A percentile compares a stretch with the other conserved stretches of the same genome.
phyloP scores from a whole-genome alignment of 2,329 filamentous ascomycete species.

The Elsinoe arachidis region DNA sequence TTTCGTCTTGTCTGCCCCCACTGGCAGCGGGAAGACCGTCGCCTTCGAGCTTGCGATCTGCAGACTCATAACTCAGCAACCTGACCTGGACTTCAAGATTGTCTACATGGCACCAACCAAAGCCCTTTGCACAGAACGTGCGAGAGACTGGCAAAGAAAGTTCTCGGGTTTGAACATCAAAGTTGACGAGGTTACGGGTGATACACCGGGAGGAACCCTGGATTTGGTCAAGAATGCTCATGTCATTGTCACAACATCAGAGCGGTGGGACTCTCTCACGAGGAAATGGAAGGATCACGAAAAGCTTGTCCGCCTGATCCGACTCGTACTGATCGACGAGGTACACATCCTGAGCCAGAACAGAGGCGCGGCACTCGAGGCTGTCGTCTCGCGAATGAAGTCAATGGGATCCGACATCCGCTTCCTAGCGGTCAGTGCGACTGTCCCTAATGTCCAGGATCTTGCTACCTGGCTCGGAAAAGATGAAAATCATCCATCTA shows the following conservation, averaged over 20 bases:
- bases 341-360: conserved; percentile 77
- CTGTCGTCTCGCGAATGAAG: conserved; percentile 82
- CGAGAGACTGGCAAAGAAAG: conserved; percentile 68
- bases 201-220: conserved; percentile 61
- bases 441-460: conserved; percentile 72
- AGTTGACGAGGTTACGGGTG: conserved; percentile 73
- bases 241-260: conserved; percentile 79
- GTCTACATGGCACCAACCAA: conserved; percentile 82
- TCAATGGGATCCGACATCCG: conserved; percentile 64
- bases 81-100: conserved; percentile 61
- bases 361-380: conserved; percentile 71
- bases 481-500: conserved; percentile 48
- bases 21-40: conserved; percentile 76
- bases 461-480: conserved; percentile 73
- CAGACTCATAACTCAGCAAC: conserved; percentile 51
- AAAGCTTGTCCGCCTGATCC: conserved; percentile 64
- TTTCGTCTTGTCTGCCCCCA: conserved; percentile 70
- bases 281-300: conserved; percentile 77
- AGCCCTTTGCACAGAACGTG: conserved; percentile 67
- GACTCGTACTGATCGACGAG: conserved; percentile 77
- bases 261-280: conserved; percentile 88
- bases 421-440: conserved; percentile 75
- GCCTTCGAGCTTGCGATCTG: conserved; percentile 77
- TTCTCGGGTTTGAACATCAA: conserved; percentile 59
- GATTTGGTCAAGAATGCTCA: conserved; percentile 62